A percentile compares a stretch with the other conserved stretches of the same genome.
phyloP scores from a whole-genome alignment of 495 filamentous ascomycete genomes.

The Mycothermus thermophilus region DNA sequence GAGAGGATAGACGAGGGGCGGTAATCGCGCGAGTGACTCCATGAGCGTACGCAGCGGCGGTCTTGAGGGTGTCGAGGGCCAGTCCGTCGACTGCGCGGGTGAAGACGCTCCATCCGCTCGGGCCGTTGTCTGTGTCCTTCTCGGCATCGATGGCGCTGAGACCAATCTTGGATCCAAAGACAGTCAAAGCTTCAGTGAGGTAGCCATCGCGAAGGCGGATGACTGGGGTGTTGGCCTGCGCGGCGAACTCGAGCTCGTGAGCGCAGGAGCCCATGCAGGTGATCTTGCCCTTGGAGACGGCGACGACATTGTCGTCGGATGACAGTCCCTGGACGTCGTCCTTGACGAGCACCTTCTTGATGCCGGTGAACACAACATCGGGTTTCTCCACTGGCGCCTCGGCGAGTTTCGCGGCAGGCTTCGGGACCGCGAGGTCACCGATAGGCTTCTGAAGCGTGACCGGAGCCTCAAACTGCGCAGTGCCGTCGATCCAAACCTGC shows the following conservation, averaged over 20 bases:
- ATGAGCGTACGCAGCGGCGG: conserved; percentile 26
- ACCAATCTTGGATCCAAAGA: conserved; percentile 38
- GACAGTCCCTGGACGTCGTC: background rate
- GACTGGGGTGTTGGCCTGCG: conserved; percentile 15
- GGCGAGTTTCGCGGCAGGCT: conserved; percentile 15
- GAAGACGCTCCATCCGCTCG: conserved; percentile 19
- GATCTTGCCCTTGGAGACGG: conserved; percentile 34
- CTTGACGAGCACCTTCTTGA: conserved; percentile 28
- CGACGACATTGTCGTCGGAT: conserved; percentile 19
- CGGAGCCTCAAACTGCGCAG: conserved; percentile 32
- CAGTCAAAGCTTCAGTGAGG: conserved; percentile 40
- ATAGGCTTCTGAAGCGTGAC: conserved; percentile 28
- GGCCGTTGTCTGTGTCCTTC: conserved; percentile 32
- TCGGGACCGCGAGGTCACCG: conserved; percentile 12
- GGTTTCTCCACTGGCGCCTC: conserved; percentile 21
- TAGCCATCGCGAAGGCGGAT: conserved; percentile 42
- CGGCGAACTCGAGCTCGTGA: conserved; percentile 18
- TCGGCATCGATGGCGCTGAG: conserved; percentile 44
- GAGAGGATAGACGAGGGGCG: conserved; percentile 23
- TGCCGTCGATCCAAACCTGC: conserved; percentile 54
- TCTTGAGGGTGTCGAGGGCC: conserved; percentile 30
- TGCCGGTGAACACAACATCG: conserved; percentile 35
- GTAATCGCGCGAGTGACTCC: conserved; percentile 36
- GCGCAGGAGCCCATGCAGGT: conserved; percentile 35
- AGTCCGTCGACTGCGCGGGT: conserved; percentile 35